Conservation (phyloP, 148 eudicot genomes). For the Fallopia convolvulus region DNA sequence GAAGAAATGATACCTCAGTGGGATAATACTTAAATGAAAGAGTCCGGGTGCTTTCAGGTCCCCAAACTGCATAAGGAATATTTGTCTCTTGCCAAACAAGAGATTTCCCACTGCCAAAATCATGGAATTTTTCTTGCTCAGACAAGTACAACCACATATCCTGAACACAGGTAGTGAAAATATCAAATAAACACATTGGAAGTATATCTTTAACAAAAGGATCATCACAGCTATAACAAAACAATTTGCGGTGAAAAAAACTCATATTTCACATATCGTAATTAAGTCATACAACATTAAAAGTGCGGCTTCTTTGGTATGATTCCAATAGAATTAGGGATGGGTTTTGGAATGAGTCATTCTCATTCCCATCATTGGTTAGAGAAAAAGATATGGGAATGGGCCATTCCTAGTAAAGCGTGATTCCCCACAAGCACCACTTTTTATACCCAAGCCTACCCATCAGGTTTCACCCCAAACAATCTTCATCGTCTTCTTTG, state of each 20-base stretch:
- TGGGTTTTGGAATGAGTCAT: not conserved
- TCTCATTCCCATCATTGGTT: not conserved
- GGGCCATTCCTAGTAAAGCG: not conserved
- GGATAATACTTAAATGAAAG: constrained; percentile 70
- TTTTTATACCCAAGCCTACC: not conserved
- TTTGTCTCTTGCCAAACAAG: constrained; percentile 97
- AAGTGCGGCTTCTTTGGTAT: not conserved
- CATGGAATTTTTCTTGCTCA: constrained; percentile 67
- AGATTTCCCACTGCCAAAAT: constrained; percentile 74
- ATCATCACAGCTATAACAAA: not conserved
- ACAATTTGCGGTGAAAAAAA: not conserved
- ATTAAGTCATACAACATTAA: not conserved
- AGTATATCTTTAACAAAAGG: not conserved
- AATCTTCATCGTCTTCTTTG: not conserved
- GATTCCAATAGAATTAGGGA: not conserved
- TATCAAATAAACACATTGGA: not conserved
- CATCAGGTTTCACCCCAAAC: not conserved
- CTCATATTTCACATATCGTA: not conserved
- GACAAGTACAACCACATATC: constrained; percentile 95
- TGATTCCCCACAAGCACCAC: not conserved
- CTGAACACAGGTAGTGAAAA: constrained; percentile 25
- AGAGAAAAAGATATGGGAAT: not conserved
- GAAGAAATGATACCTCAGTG: constrained; percentile 51
- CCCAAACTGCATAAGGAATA: constrained; percentile 95
- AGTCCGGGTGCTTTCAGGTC: constrained; percentile 70